phyloP scores from a whole-genome alignment of 2,329 filamentous ascomycete genomes.

The Diaporthe ampelina region DNA sequence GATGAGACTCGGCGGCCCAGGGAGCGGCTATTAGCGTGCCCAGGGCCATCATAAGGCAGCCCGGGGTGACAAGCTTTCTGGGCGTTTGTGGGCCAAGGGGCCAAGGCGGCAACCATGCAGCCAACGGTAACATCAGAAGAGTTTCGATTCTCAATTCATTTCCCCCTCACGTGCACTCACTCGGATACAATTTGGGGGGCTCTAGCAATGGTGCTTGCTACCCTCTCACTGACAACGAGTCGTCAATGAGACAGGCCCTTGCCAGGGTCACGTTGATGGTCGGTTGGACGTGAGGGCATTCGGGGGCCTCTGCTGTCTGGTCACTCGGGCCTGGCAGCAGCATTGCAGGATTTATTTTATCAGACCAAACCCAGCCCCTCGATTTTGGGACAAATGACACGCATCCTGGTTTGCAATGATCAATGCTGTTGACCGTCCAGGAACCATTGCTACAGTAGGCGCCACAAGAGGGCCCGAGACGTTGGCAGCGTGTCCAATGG shows the following conservation, averaged over 20 bases:
- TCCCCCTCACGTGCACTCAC: not conserved
- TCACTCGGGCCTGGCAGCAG: not conserved
- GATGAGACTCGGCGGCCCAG: not conserved
- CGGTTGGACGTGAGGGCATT: not conserved
- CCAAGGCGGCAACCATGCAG: slow-evolving; percentile 12
- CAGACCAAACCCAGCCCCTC: slow-evolving; percentile 17
- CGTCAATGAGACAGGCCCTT: not conserved
- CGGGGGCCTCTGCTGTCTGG: not conserved
- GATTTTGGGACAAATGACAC: slow-evolving; percentile 11
- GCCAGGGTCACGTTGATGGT: not conserved
- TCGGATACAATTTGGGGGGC: not conserved
- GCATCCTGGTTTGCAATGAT: not conserved
- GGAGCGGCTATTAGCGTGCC: slow-evolving; percentile 2
- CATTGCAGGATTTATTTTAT: not conserved
- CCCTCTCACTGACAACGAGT: not conserved
- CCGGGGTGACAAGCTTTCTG: slow-evolving; percentile 7
- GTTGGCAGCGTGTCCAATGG: slow-evolving; percentile 22
- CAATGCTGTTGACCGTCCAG: slow-evolving; percentile 5
- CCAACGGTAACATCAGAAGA: not conserved
- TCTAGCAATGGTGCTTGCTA: not conserved
- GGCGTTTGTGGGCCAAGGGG: slow-evolving; percentile 16
- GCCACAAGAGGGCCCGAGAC: not conserved
- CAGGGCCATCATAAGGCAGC: slow-evolving; percentile 8
- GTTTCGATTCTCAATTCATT: not conserved
- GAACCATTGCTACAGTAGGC: too few relatives aligned